Evolutionary conservation across 2,329 filamentous ascomycete species (phyloP), one percentile per base, ranked within the genome.

Genomic region (Trichoderma koningii): DNA sequence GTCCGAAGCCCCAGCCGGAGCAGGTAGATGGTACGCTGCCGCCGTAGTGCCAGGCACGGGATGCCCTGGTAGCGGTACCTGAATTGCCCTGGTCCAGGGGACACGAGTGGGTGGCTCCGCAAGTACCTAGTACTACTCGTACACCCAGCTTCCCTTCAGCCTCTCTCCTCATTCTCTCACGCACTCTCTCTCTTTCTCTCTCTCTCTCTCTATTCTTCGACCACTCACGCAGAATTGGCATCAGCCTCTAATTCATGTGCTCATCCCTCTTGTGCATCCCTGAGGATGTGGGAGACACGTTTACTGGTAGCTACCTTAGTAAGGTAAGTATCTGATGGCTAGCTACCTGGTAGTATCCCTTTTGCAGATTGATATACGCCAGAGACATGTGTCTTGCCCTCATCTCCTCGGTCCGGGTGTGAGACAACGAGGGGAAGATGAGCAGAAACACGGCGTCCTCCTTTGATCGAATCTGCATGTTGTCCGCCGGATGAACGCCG

Each of bases 1-100:
- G 59, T 52, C 56, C 45, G 19, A 50, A 21, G 7, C 41, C 23
- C 48, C 23, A 21, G 48, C 34, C 21, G 41, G 15, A 34, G 21
- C 38, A 19, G 26, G 38, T 55, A 52, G 41, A 41, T 38, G 55
- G 26, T 38, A 45, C 59, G 10, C 48, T 30, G 44, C 9, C 17
- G 26, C 59, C n/a, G 45, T 53, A 53, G 59, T 41, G 34, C 28
- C 56, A 61, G 38, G 57, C 50, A 61, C 57, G 41, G 15, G 47
- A 21, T 5, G 50, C 3, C 9, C 19, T 12, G 50, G 50, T 52
- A 52, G 28, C 26, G 26, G 50, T 30, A 52, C 47, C 10, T 23
- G 45, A 21, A 12, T 41, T 55, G 52, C 34, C 34, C 34, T 42
- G 42, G 34, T 7, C 14, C 44, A 23, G 38, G 53, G 41, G 41